Percentiles rank a stretch among this genome's conserved stretches.
Evolutionary conservation across 2,329 filamentous ascomycete genomes (phyloP).

Genomic region (Pleurostoma richardsiae): DNA sequence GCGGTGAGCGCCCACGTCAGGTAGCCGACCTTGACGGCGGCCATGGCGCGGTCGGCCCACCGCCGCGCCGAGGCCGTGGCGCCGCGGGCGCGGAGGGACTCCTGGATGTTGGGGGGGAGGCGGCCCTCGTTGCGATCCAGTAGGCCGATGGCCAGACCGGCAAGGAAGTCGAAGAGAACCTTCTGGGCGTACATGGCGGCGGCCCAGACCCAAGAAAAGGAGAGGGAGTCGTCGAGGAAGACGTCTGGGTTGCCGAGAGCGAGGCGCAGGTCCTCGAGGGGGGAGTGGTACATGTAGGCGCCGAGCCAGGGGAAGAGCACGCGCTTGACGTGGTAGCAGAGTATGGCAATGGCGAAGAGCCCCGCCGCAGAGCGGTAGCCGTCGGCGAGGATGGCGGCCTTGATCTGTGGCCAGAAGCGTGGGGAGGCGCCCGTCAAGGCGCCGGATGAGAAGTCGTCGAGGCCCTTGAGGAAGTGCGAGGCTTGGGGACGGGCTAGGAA

Average conservation of each 20-base stretch:
- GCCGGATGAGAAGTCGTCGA: slow-evolving; percentile 2
- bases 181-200: slow-evolving; percentile 13
- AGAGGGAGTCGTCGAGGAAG: slow-evolving; percentile 22
- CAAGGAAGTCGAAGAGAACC: slow-evolving; percentile 9
- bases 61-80: not conserved
- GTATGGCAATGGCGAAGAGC: slow-evolving; percentile 25
- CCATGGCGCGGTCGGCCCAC: slow-evolving; percentile 2
- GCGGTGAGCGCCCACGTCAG: slow-evolving; percentile 18
- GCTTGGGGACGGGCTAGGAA: not conserved
- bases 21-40: slow-evolving; percentile 8
- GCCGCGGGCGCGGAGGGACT: not conserved
- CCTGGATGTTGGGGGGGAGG: not conserved
- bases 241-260: slow-evolving; percentile 28
- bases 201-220: slow-evolving; percentile 8
- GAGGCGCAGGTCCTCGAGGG: slow-evolving; percentile 27
- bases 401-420: slow-evolving; percentile 7
- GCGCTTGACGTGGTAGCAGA: slow-evolving; percentile 32
- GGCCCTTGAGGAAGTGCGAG: not conserved
- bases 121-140: slow-evolving; percentile 2
- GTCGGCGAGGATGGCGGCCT: slow-evolving; percentile 15
- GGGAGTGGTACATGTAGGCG: slow-evolving; percentile 20
- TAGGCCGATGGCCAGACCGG: slow-evolving; percentile 3
- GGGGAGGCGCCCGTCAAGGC: slow-evolving; percentile 2
- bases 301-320: slow-evolving; percentile 22
- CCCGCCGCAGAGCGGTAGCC: slow-evolving; percentile 17